Conservation (phyloP, 352 stramenopile genomes). For the Phytophthora brassicae region DNA sequence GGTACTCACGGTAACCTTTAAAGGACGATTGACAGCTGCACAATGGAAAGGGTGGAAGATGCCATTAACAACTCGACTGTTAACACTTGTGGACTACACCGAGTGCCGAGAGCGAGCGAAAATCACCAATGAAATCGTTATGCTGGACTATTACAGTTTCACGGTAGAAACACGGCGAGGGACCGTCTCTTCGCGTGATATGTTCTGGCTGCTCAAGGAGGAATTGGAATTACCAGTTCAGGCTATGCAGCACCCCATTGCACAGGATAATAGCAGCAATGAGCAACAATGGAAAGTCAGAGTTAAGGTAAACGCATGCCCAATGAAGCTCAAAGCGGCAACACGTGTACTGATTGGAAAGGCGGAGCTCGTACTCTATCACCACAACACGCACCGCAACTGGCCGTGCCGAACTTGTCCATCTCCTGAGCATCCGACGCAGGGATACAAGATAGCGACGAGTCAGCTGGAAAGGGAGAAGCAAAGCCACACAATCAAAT, state of each 20-base stretch:
- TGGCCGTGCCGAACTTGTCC: neutral
- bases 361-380: neutral
- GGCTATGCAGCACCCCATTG: neutral
- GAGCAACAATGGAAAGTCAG: neutral
- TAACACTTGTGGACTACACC: neutral
- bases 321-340: neutral
- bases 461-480: too few relatives aligned
- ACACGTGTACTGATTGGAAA: neutral
- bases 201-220: neutral
- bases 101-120: neutral
- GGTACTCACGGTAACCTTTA: neutral
- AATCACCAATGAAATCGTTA: neutral
- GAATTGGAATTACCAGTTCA: neutral
- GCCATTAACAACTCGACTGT: neutral
- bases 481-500: too few relatives aligned
- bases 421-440: neutral
- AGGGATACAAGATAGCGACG: neutral
- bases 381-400: neutral
- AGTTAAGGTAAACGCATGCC: neutral
- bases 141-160: neutral
- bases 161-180: neutral
- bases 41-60: neutral
- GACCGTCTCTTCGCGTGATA: neutral
- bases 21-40: neutral
- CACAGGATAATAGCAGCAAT: neutral